Conservation (phyloP, 2,329 filamentous ascomycete genomes). For the Xylariaceae sp. region DNA sequence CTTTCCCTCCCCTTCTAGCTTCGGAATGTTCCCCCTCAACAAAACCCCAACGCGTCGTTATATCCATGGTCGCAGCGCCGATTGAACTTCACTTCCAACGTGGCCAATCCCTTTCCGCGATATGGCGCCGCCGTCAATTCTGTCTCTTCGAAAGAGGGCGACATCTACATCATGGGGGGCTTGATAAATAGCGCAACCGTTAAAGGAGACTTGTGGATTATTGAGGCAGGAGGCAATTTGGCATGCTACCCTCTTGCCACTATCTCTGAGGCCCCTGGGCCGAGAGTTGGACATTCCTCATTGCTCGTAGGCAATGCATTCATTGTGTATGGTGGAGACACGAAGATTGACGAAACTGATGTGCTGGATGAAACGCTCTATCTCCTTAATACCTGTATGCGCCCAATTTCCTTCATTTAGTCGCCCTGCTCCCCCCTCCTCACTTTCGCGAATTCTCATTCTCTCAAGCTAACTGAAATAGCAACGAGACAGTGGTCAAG, state of each 20-base stretch:
- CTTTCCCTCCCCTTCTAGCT: slow-evolving; percentile 34
- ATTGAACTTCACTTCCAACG: slow-evolving; percentile 69
- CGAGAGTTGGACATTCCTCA: slow-evolving; percentile 89
- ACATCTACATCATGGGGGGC: slow-evolving; percentile 96
- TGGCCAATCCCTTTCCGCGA: slow-evolving; percentile 84
- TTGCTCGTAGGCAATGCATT: slow-evolving; percentile 96
- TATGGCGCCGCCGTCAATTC: slow-evolving; percentile 97
- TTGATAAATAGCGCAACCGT: slow-evolving; percentile 92
- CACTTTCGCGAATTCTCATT: too few relatives aligned
- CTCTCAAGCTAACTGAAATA: slow-evolving; percentile 34
- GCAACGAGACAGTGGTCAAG: slow-evolving; percentile 97
- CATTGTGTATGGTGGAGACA: slow-evolving; percentile 97
- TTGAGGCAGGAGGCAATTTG: slow-evolving; percentile 82
- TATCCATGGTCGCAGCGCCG: slow-evolving; percentile 95
- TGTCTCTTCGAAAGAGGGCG: slow-evolving; percentile 88
- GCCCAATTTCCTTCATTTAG: slow-evolving; percentile 21
- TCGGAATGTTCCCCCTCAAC: slow-evolving; percentile 39
- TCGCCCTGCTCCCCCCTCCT: neutral
- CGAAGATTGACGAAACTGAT: slow-evolving; percentile 91
- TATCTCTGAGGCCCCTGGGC: slow-evolving; percentile 88
- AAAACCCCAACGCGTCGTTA: slow-evolving; percentile 66
- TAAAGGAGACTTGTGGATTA: slow-evolving; percentile 96
- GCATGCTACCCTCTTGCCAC: slow-evolving; percentile 88
- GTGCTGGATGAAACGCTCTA: slow-evolving; percentile 92
- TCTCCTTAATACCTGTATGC: slow-evolving; percentile 91